Base-by-base conservation (phyloP, 495 filamentous ascomycete species). In the Rhypophila decipiens region DNA sequence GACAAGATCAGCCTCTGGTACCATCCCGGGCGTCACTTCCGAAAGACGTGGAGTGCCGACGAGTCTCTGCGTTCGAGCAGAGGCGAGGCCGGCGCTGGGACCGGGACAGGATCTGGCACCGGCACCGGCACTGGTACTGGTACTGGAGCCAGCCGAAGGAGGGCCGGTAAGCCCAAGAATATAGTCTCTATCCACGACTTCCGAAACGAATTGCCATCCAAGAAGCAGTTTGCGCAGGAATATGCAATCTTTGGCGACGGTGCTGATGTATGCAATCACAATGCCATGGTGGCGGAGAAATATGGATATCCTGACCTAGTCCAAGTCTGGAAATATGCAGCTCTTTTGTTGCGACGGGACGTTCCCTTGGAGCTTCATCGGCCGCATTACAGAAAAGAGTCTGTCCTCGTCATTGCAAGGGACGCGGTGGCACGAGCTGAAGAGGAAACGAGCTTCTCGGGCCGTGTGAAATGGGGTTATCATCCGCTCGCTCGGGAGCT, bases 211-310 rank as follows among this genome's bases (percentile, higher is more conserved):
- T 60, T 95, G 7, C 90, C 90, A 0, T 83, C 87, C 27, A 91
- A 90, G 64, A 75, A 75, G 43, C 69, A 78, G 27, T 73, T 96
- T 37, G 93, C 90, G 7, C 68, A 74, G 42, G 76, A 84, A 47
- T 98, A 97, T 63, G 75, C 74, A 33, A 85, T 94, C n/a, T 88
- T 90, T 58, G 88, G 89, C 12, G 80, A 86, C 38, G 86, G 83
- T 2, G 76, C 81, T 3, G 79, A 84, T 35, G 82, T 95, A 7
- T 96, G 91, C 62, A 69, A 72, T 21, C 85, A 93, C 47, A 98
- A 97, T 64, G 85, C 87, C 5, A 65, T 67, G 5, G 81, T 95
- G 39, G 89, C 90, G 13, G 71, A 81, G 51, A 82, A 81, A 51
- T 75, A 85, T 56, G 88, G 88, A 3, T 80, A 76, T 53, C 62